Percentiles rank a stretch among this genome's conserved stretches.
These are phyloP conservation scores for Mrakia hoshinonis DNA, from an alignment of 768 basidiomycete species.

Conservation along the genomic window DNA sequence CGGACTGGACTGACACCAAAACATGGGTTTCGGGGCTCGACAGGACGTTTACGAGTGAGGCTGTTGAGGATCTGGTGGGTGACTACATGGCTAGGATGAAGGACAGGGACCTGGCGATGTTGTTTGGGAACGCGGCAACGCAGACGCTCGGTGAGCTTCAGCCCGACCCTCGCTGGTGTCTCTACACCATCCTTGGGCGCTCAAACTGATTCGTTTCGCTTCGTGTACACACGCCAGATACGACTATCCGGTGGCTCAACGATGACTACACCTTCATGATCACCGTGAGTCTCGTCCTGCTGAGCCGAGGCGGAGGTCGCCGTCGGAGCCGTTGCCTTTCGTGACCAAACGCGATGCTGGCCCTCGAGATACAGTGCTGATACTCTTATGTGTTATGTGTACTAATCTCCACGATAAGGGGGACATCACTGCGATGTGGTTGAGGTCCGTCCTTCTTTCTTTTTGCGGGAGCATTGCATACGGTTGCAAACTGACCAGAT, in stretches of 20 bases:
- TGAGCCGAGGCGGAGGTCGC: too few relatives aligned
- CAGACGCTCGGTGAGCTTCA: conserved; percentile 59
- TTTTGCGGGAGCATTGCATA: conserved; percentile 19
- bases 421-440: conserved; percentile 17
- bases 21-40: too few relatives aligned
- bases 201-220: neutral
- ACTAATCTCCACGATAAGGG: neutral
- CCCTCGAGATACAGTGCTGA: neutral
- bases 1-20: too few relatives aligned
- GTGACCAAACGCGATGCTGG: neutral
- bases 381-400: conserved; percentile 3
- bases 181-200: neutral
- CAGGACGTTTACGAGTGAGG: neutral
- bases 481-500: too few relatives aligned
- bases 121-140: conserved; percentile 76
- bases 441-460: conserved; percentile 39
- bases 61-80: conserved; percentile 55
- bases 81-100: conserved; percentile 65
- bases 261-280: conserved; percentile 71
- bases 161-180: neutral
- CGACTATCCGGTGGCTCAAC: conserved; percentile 68
- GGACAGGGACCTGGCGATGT: conserved; percentile 65
- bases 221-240: conserved; percentile 47
- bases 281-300: conserved; percentile 47
- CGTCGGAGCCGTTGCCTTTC: too few relatives aligned